Conservation (phyloP, 2,329 filamentous ascomycete species). For the Tolypocladium album region DNA sequence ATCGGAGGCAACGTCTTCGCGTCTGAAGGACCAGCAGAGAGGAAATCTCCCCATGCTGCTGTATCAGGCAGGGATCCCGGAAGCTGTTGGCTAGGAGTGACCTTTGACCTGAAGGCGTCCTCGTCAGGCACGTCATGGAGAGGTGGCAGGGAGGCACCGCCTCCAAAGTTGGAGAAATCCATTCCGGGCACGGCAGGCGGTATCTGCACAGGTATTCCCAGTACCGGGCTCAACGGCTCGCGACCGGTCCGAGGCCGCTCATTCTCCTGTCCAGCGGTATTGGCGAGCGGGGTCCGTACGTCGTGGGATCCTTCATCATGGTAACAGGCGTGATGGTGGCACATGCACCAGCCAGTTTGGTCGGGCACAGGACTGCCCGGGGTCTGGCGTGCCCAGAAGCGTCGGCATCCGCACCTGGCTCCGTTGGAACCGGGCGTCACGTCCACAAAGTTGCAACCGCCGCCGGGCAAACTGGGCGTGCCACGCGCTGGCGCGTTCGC, state of each 20-base stretch:
- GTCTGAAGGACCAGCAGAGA: slow-evolving; percentile 24
- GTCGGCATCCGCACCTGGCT: slow-evolving; percentile 47
- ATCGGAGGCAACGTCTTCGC: slow-evolving; percentile 29
- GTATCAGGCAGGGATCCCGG: slow-evolving; percentile 45
- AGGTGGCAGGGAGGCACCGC: slow-evolving; percentile 21
- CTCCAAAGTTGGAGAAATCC: slow-evolving; percentile 29
- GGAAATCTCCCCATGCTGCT: slow-evolving; percentile 35
- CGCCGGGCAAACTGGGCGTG: slow-evolving; percentile 32
- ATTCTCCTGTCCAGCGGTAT: slow-evolving; percentile 36
- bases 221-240: slow-evolving; percentile 41
- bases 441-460: slow-evolving; percentile 48
- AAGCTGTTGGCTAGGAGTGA: slow-evolving; percentile 16
- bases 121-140: slow-evolving; percentile 19
- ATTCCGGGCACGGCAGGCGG: slow-evolving; percentile 23
- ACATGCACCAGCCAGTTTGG: slow-evolving; percentile 47
- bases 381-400: slow-evolving; percentile 43
- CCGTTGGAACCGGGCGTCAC: slow-evolving; percentile 39
- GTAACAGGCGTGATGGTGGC: slow-evolving; percentile 51
- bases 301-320: slow-evolving; percentile 36
- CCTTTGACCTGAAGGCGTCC: slow-evolving; percentile 9
- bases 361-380: slow-evolving; percentile 23
- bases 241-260: slow-evolving; percentile 35
- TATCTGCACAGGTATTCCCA: slow-evolving; percentile 34
- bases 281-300: slow-evolving; percentile 11
- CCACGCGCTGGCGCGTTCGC: slow-evolving; percentile 16